Conservation (phyloP, 1,284 basidiomycete species). For the Heliocybe sulcata region DNA sequence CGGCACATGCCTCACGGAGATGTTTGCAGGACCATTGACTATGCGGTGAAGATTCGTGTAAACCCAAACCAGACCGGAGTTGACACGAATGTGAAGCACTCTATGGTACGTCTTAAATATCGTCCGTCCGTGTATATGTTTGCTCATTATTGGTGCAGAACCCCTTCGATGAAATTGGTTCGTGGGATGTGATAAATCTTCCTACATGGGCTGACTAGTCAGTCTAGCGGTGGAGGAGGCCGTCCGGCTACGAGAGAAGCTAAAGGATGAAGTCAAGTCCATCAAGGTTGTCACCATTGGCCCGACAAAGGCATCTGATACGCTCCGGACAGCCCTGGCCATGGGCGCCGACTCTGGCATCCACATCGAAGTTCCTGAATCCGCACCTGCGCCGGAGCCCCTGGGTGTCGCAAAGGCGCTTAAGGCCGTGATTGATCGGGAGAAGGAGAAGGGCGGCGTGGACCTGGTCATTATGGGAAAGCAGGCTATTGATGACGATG, state of each 20-base stretch:
- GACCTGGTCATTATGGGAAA: slow-evolving; percentile 97
- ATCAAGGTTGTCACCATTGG: slow-evolving; percentile 94
- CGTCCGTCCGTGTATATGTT: not conserved
- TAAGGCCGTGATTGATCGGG: slow-evolving; percentile 68
- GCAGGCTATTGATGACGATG: slow-evolving; percentile 97
- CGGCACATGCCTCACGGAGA: slow-evolving; percentile 4
- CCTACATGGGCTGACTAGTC: not conserved
- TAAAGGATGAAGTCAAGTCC: slow-evolving; percentile 69
- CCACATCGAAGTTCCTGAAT: slow-evolving; percentile 83
- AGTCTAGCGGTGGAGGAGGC: slow-evolving; percentile 92
- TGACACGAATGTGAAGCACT: slow-evolving; percentile 94
- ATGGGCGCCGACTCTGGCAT: slow-evolving; percentile 96
- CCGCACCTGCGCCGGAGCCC: slow-evolving; percentile 70
- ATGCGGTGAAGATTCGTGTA: slow-evolving; percentile 92
- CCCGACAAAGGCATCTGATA: slow-evolving; percentile 85
- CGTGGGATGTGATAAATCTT: slow-evolving; percentile 18
- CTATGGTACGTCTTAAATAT: slow-evolving; percentile 63
- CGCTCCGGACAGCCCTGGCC: slow-evolving; percentile 91
- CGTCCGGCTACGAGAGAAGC: slow-evolving; percentile 82
- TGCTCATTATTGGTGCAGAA: slow-evolving; percentile 54
- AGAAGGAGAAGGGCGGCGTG: slow-evolving; percentile 49
- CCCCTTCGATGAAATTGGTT: slow-evolving; percentile 95
- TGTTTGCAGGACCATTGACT: slow-evolving; percentile 60
- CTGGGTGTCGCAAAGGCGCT: slow-evolving; percentile 85
- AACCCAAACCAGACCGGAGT: slow-evolving; percentile 89